Conservation (phyloP, 257 asterid species). For the Scutellaria galericulata region DNA sequence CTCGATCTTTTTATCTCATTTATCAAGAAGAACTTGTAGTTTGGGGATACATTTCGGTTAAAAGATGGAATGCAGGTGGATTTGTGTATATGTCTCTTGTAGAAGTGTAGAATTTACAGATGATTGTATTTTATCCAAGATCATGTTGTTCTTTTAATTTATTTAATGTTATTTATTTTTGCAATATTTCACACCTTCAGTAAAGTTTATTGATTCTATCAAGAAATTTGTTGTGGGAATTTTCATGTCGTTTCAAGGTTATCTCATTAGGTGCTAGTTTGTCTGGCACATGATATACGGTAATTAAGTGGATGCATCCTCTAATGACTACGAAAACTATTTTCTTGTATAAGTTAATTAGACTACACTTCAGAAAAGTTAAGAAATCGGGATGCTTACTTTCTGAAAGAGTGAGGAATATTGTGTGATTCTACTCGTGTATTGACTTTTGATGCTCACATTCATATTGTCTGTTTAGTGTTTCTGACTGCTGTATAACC, state of each 20-base stretch:
- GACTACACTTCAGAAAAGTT: neutral
- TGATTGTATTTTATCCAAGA: neutral
- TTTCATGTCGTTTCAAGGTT: neutral
- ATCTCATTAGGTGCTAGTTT: neutral
- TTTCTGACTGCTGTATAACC: neutral
- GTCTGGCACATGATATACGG: neutral
- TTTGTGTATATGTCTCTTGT: no score
- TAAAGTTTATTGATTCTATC: neutral
- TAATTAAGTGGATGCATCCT: neutral
- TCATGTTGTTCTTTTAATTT: neutral
- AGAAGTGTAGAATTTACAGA: no score
- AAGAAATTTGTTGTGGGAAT: no score
- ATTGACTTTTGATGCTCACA: neutral
- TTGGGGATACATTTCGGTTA: neutral
- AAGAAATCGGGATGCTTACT: conserved; percentile 5
- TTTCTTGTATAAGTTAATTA: neutral
- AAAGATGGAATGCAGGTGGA: neutral
- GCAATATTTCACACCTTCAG: neutral
- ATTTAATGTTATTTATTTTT: neutral
- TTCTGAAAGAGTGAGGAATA: neutral
- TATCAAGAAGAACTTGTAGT: neutral
- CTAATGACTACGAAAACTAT: neutral
- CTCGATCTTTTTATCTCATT: neutral
- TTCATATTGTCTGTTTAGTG: neutral
- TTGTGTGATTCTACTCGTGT: neutral